Evolutionary conservation across 2,329 filamentous ascomycete genomes (phyloP).

Genomic region (Calonectria pteridis): DNA sequence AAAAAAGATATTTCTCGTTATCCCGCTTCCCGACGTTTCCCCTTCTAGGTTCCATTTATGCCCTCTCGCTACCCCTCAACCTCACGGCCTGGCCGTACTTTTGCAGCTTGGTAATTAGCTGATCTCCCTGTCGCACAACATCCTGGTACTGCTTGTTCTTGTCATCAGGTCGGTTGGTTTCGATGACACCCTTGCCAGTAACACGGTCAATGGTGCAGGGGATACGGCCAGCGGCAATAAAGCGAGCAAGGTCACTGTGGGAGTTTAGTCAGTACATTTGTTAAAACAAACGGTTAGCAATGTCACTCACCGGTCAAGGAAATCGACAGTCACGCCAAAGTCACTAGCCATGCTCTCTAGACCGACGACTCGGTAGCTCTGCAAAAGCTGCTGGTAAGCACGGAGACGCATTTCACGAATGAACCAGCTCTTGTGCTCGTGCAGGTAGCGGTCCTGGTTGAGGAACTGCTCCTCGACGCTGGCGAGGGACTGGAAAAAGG

Average conservation of each 20-base stretch:
- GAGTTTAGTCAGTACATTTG: not conserved
- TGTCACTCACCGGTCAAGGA: slow-evolving; percentile 83
- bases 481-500: slow-evolving; percentile 91
- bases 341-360: slow-evolving; percentile 96
- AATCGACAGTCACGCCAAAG: slow-evolving; percentile 97
- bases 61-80: slow-evolving; percentile 92
- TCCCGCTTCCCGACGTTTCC: slow-evolving; percentile 9
- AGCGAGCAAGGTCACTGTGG: slow-evolving; percentile 89
- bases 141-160: slow-evolving; percentile 99
- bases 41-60: slow-evolving; percentile 59
- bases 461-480: slow-evolving; percentile 95
- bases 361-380: slow-evolving; percentile 98
- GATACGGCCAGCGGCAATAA: slow-evolving; percentile 94
- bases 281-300: not conserved
- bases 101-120: slow-evolving; percentile 98
- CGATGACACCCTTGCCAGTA: slow-evolving; percentile 94
- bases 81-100: slow-evolving; percentile 98
- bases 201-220: slow-evolving; percentile 98
- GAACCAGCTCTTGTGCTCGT: slow-evolving; percentile 97
- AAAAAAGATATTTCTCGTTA: slow-evolving; percentile 20
- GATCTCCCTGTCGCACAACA: slow-evolving; percentile 96
- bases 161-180: slow-evolving; percentile 97
- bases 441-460: slow-evolving; percentile 92
- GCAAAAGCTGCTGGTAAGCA: slow-evolving; percentile 95
- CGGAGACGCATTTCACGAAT: slow-evolving; percentile 98